These are phyloP conservation scores for Oropetium thomaeum DNA, from an alignment of 176 grass and related monocot genomes.

Conservation along the genomic window DNA sequence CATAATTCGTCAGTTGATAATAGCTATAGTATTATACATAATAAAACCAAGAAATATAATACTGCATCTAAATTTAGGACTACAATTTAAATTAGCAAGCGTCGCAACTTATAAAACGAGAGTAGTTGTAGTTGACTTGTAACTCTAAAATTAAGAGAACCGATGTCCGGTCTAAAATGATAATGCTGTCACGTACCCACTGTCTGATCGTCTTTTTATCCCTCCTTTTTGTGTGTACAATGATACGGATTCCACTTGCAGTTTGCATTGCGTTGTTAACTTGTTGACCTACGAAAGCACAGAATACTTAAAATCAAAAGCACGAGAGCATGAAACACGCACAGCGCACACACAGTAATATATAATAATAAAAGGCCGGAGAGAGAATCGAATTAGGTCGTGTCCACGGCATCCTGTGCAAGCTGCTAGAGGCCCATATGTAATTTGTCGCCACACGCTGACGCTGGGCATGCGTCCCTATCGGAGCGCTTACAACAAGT, in stretches of 20 bases:
- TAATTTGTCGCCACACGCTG: constrained; percentile 18
- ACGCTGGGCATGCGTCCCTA: constrained; percentile 16
- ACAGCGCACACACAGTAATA: neutral
- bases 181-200: too few species aligned
- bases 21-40: too few species aligned
- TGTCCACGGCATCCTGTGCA: constrained; percentile 26
- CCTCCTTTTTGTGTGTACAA: too few species aligned
- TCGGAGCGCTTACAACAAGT: constrained; percentile 28
- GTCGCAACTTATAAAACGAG: too few species aligned
- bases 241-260: neutral
- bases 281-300: neutral
- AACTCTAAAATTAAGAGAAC: too few species aligned
- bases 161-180: too few species aligned
- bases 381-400: constrained; percentile 37
- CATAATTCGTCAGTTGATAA: neutral
- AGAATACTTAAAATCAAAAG: neutral
- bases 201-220: too few species aligned
- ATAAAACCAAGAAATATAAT: neutral
- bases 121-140: too few species aligned
- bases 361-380: too few species aligned
- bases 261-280: neutral
- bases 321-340: neutral
- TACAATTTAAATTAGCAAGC: neutral
- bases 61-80: neutral
- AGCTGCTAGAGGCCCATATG: neutral